Percentiles rank a stretch among this genome's conserved stretches.
These are phyloP conservation scores for Fusarium denticulatum DNA, from an alignment of 2,329 filamentous ascomycete genomes.

Conservation along the genomic window DNA sequence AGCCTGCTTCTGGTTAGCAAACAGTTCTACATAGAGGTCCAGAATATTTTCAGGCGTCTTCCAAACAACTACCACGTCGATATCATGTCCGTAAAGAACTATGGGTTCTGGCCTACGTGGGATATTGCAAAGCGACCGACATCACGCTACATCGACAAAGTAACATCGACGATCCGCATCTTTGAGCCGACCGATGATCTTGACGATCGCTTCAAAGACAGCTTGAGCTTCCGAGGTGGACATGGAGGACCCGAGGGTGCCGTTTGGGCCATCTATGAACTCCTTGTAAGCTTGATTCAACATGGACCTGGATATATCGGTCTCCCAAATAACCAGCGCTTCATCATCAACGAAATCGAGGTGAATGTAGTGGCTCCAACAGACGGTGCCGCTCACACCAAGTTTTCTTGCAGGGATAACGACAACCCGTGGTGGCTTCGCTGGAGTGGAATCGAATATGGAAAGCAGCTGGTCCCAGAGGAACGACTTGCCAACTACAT, in stretches of 20 bases:
- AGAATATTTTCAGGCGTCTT: background rate
- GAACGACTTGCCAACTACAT: background rate
- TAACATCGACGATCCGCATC: conserved; percentile 4
- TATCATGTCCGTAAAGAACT: conserved; percentile 16
- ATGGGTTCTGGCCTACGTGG: conserved; percentile 15
- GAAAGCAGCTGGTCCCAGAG: background rate
- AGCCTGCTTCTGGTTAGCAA: conserved; percentile 5
- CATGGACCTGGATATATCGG: background rate
- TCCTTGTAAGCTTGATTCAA: background rate
- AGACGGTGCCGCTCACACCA: background rate
- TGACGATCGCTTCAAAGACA: background rate
- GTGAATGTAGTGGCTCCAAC: conserved; percentile 5
- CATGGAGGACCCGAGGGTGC: background rate
- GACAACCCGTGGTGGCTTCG: background rate
- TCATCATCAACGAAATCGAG: background rate
- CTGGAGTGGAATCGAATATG: rapidly evolving
- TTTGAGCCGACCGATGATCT: conserved; percentile 15
- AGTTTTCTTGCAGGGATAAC: background rate
- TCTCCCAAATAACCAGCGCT: rapidly evolving
- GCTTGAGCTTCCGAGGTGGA: background rate
- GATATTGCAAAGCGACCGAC: background rate
- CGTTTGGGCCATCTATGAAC: background rate
- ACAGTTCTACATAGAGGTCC: background rate
- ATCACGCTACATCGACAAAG: background rate
- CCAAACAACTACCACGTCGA: conserved; percentile 7